Conservation (phyloP, 306 rosid genomes). For the Argentina anserina region DNA sequence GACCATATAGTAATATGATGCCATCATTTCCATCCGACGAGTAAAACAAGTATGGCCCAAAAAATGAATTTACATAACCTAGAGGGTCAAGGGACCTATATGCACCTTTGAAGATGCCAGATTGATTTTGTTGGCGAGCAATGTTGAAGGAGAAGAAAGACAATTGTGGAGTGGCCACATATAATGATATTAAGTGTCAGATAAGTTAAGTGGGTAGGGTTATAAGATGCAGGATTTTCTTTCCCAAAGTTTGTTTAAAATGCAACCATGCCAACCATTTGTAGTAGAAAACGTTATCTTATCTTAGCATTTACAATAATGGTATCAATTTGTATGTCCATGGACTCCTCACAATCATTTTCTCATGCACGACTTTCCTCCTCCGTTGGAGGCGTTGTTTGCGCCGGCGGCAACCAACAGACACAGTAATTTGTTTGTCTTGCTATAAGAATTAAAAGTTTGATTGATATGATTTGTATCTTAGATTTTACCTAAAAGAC, state of each 20-base stretch:
- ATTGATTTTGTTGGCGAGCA: constrained; percentile 20
- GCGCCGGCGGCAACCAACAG: neutral
- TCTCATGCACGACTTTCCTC: neutral
- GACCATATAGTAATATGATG: neutral
- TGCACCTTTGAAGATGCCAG: constrained; percentile 4
- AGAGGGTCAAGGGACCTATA: constrained; percentile 9
- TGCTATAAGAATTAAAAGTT: too few species aligned
- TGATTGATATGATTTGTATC: too few species aligned
- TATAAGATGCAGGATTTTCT: constrained; percentile 14
- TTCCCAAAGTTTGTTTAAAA: constrained; percentile 3
- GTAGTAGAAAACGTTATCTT: neutral
- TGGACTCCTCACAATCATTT: neutral
- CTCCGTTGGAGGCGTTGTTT: neutral
- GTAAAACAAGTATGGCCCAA: neutral
- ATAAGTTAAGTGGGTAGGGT: constrained; percentile 20
- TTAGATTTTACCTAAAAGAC: too few species aligned
- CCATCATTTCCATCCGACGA: neutral
- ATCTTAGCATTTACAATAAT: constrained; percentile 3
- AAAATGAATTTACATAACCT: neutral
- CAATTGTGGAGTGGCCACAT: constrained; percentile 10
- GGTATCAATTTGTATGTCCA: neutral
- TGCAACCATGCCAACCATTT: constrained; percentile 29
- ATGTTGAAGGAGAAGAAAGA: constrained; percentile 11
- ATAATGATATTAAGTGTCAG: constrained; percentile 5
- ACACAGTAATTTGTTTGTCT: too few species aligned